These are phyloP conservation scores for Fusarium sarcochroum DNA, from an alignment of 2,329 filamentous ascomycete species.

Conservation along the genomic window DNA sequence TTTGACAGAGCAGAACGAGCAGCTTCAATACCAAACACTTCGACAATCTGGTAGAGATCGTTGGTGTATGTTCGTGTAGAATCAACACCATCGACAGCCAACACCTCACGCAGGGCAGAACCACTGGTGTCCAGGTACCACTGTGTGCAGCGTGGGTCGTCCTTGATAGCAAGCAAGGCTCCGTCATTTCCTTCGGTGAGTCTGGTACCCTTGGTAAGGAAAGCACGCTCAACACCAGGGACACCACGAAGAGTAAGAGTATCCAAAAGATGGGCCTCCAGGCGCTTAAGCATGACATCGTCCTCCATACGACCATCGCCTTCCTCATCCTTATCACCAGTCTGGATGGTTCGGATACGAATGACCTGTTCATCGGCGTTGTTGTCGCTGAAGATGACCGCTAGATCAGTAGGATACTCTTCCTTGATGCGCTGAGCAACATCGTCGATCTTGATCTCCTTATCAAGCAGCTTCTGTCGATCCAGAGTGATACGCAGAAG, in stretches of 20 bases:
- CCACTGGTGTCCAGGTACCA: constrained; percentile 98
- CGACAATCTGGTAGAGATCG: constrained; percentile 93
- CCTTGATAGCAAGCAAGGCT: constrained; percentile 79
- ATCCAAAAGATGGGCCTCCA: constrained; percentile 92
- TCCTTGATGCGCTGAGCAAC: constrained; percentile 92
- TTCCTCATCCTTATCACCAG: constrained; percentile 80
- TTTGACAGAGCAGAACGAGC: constrained; percentile 88
- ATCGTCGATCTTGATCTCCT: constrained; percentile 90
- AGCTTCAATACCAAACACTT: constrained; percentile 96
- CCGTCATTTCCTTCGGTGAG: constrained; percentile 79
- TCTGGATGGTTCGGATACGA: constrained; percentile 83
- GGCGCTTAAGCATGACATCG: constrained; percentile 91
- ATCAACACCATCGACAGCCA: constrained; percentile 91
- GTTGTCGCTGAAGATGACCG: constrained; percentile 97
- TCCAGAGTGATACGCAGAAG: constrained; percentile 93
- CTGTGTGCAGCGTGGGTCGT: constrained; percentile 83
- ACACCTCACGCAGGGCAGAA: constrained; percentile 85
- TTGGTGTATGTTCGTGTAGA: constrained; percentile 90
- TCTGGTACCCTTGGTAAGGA: constrained; percentile 85
- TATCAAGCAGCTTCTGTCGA: constrained; percentile 94
- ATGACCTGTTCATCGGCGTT: constrained; percentile 97
- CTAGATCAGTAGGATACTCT: constrained; percentile 86
- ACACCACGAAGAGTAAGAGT: constrained; percentile 93
- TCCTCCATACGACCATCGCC: constrained; percentile 76
- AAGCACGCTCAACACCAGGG: constrained; percentile 87